These are phyloP conservation scores for Acanthamoeba royreba DNA, from an alignment of 208 protist genomes.

Conservation along the genomic window DNA sequence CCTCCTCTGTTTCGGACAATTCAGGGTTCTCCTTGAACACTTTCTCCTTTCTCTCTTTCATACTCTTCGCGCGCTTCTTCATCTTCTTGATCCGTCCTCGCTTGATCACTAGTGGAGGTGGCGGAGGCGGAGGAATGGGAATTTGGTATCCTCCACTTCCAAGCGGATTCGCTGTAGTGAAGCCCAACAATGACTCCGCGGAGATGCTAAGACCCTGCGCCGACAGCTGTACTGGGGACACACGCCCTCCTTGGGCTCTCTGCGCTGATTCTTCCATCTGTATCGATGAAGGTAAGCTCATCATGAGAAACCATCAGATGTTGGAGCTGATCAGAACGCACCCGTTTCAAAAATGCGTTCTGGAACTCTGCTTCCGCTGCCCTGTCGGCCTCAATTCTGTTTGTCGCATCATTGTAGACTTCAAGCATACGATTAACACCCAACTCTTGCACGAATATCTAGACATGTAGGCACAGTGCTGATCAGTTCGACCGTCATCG, in stretches of 20 bases:
- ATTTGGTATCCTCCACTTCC: too few species aligned
- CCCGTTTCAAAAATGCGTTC: conserved; percentile 2
- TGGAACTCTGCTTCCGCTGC: conserved; percentile 19
- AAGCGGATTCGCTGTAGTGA: neutral
- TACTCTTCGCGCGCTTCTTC: neutral
- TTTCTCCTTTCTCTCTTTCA: neutral
- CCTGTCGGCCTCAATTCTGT: neutral
- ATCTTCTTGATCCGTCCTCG: neutral
- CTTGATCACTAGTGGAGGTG: neutral
- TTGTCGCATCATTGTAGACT: neutral
- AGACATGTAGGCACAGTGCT: too few species aligned
- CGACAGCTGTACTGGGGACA: neutral
- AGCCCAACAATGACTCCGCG: too few species aligned
- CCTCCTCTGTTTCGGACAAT: neutral
- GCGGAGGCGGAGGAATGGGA: neutral
- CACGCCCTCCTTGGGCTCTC: neutral
- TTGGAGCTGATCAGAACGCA: too few species aligned
- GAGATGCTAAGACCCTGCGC: too few species aligned
- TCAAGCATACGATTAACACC: conserved; percentile 25
- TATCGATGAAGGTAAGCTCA: neutral
- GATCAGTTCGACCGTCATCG: too few species aligned
- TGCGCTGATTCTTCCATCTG: neutral
- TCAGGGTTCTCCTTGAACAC: neutral
- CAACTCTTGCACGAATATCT: conserved; percentile 44
- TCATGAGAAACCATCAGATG: too few species aligned